These are phyloP conservation scores for Metschnikowia colocasiae DNA, from an alignment of 805 yeast species.

Conservation along the genomic window DNA sequence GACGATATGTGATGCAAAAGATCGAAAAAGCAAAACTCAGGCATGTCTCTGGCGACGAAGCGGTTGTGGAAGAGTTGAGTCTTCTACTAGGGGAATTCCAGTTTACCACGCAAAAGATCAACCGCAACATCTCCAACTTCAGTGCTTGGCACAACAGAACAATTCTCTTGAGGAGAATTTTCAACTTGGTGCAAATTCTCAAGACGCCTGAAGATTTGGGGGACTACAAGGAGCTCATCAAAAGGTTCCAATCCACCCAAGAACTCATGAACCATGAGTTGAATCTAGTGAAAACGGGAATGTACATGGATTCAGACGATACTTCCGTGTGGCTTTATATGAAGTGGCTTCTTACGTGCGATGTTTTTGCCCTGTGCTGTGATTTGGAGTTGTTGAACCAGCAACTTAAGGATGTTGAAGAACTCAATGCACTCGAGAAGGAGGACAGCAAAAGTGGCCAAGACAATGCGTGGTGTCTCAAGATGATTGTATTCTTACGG, in stretches of 20 bases:
- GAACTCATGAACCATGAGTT: conserved; percentile 55
- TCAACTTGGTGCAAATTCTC: conserved; percentile 19
- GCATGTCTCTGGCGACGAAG: not conserved
- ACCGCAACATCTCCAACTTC: conserved; percentile 81
- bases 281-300: conserved; percentile 70
- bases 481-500: conserved; percentile 50
- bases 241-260: conserved; percentile 27
- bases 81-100: conserved; percentile 53
- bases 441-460: conserved; percentile 50
- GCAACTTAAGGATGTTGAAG: conserved; percentile 50
- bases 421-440: conserved; percentile 68
- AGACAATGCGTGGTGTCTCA: conserved; percentile 76
- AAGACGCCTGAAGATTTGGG: not conserved
- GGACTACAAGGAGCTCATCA: conserved; percentile 11
- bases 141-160: conserved; percentile 95
- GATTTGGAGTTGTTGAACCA: conserved; percentile 35
- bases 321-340: conserved; percentile 90
- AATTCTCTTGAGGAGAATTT: conserved; percentile 56
- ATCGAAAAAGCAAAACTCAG: conserved; percentile 22
- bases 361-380: conserved; percentile 26
- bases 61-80: not conserved
- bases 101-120: conserved; percentile 76
- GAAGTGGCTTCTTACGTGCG: conserved; percentile 65
- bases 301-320: conserved; percentile 90
- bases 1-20: conserved; percentile 63